phyloP scores from a whole-genome alignment of 305 asterid species.

The Fraxinus angustifolia region DNA sequence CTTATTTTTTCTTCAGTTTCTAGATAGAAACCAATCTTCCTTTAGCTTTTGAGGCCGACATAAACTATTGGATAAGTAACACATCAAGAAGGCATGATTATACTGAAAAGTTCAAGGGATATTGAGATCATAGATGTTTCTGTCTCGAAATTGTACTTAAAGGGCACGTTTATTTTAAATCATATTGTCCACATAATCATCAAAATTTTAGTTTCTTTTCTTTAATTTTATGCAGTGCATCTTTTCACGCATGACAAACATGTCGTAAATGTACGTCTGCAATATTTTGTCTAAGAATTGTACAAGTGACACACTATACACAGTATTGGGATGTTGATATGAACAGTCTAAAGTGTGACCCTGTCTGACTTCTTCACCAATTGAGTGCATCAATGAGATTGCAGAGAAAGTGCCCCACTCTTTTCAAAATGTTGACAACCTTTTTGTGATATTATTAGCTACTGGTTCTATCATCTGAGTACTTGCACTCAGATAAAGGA shows the following conservation, averaged over 20 bases:
- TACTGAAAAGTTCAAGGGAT: conserved; percentile 10
- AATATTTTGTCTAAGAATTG: background rate
- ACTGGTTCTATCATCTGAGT: conserved; percentile 11
- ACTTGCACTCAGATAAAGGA: background rate
- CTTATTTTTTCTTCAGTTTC: conserved; percentile 20
- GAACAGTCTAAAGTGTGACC: background rate
- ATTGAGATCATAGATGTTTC: background rate
- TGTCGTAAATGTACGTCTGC: background rate
- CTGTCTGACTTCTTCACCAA: background rate
- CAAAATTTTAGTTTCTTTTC: background rate
- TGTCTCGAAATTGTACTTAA: background rate
- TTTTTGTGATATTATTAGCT: background rate
- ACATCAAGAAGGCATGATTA: conserved; percentile 16
- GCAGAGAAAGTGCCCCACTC: background rate
- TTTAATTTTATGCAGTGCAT: background rate
- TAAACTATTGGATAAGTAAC: conserved; percentile 18
- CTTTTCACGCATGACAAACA: background rate
- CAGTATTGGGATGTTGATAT: background rate
- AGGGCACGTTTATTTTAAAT: background rate
- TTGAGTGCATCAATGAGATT: background rate
- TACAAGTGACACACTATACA: background rate
- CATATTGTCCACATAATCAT: background rate
- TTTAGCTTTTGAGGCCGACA: conserved; percentile 27
- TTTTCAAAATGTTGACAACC: conserved; percentile 15
- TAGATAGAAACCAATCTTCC: conserved; percentile 17